A percentile compares a stretch with the other conserved stretches of the same genome.
Conservation (phyloP, 164 flowering plant species). For the Nymphaea colorata region DNA sequence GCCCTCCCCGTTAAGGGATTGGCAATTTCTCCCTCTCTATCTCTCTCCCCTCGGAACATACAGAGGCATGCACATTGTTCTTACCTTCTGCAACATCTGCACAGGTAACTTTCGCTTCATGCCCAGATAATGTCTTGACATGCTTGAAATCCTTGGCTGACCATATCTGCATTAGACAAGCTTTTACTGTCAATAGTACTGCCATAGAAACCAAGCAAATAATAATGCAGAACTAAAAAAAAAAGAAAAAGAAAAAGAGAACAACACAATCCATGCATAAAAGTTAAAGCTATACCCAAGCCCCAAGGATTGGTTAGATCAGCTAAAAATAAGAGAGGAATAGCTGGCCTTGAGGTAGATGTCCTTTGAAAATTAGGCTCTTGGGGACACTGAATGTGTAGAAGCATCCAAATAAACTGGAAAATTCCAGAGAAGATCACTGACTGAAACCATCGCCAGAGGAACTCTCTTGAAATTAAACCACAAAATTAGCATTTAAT, state of each 20-base stretch:
- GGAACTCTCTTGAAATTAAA: no score
- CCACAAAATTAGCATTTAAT: no score
- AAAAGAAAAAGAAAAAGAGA: neutral
- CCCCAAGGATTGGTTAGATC: no score
- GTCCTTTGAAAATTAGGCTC: no score
- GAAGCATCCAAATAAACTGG: no score
- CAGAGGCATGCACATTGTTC: neutral
- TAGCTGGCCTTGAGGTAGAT: no score
- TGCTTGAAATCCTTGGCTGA: conserved; percentile 88
- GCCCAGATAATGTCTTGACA: conserved; percentile 75
- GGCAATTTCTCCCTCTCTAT: neutral
- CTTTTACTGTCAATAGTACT: neutral
- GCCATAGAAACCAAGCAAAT: neutral
- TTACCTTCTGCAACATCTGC: conserved; percentile 70
- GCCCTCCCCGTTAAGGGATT: neutral
- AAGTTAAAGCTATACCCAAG: no score
- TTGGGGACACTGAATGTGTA: no score
- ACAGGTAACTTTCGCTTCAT: conserved; percentile 82
- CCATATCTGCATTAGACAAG: conserved; percentile 53
- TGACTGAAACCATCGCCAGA: no score
- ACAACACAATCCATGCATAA: neutral
- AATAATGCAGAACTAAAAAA: neutral
- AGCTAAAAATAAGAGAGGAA: no score
- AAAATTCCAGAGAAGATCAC: no score
- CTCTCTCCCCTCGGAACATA: neutral